Percentiles rank a stretch among this genome's conserved stretches.
phyloP scores from a whole-genome alignment of 176 grass and related monocot genomes.

The Triticum turgidum region DNA sequence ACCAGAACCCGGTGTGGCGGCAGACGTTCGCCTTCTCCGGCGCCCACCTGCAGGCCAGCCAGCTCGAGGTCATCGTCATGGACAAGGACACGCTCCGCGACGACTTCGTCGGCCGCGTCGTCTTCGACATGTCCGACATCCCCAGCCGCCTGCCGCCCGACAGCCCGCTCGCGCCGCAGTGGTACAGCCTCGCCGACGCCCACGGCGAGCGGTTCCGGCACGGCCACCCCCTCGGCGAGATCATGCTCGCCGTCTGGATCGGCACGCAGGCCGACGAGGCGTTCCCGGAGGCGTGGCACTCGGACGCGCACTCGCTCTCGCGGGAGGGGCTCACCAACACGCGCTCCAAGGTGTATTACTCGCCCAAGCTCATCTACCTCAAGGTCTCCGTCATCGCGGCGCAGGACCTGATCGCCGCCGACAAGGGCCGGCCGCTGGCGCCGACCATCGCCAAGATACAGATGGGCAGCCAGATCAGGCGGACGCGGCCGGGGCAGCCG shows the following conservation, averaged over 20 bases:
- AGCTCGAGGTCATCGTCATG: conserved; percentile 63
- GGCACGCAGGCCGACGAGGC: conserved; percentile 86
- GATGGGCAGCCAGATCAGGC: conserved; percentile 40
- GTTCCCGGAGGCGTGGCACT: conserved; percentile 79
- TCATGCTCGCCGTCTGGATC: conserved; percentile 68
- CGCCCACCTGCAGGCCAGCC: conserved; percentile 47
- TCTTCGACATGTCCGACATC: conserved; percentile 57
- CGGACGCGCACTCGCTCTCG: conserved; percentile 55
- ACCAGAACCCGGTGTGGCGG: conserved; percentile 68
- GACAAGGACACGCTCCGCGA: conserved; percentile 70
- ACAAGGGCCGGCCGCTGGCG: conserved; percentile 34
- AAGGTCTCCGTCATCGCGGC: conserved; percentile 46
- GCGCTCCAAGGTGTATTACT: conserved; percentile 73
- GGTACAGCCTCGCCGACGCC: conserved; percentile 60
- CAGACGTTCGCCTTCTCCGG: conserved; percentile 82
- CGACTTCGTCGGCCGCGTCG: conserved; percentile 67
- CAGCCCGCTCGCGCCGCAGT: conserved; percentile 76
- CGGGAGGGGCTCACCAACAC: conserved; percentile 36
- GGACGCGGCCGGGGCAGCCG: conserved; percentile 32
- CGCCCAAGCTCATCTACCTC: conserved; percentile 63
- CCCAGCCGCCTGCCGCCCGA: conserved; percentile 62
- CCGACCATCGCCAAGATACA: conserved; percentile 50
- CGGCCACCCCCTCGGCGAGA: conserved; percentile 38
- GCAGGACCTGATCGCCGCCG: conserved; percentile 53
- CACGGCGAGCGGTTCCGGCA: conserved; percentile 44